Evolutionary conservation across 306 rosid genomes (phyloP).

Genomic region (Acacia melanoxylon): DNA sequence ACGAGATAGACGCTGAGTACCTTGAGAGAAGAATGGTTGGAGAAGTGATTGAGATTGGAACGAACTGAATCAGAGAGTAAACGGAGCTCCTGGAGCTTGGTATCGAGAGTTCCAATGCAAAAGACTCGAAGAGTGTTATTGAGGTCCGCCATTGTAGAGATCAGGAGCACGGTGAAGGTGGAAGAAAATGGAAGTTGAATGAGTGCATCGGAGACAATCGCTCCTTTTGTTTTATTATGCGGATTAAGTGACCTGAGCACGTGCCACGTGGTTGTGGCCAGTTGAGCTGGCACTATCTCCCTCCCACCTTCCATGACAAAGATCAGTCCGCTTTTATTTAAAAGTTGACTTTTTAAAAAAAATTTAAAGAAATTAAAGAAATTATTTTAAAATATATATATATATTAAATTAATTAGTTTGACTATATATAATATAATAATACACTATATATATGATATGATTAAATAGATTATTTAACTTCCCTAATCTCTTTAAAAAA

Average conservation of each 20-base stretch:
- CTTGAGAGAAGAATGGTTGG: constrained; percentile 41
- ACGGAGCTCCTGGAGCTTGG: constrained; percentile 80
- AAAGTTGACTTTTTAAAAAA: too few species aligned
- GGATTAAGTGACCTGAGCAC: not conserved
- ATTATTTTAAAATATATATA: too few species aligned
- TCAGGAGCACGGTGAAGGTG: not conserved
- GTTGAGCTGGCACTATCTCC: not conserved
- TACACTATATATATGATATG: too few species aligned
- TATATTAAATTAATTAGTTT: too few species aligned
- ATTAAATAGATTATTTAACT: too few species aligned
- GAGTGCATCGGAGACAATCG: not conserved
- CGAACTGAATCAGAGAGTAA: constrained; percentile 68
- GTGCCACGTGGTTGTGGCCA: not conserved
- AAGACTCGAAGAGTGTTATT: constrained; percentile 48
- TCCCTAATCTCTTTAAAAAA: too few species aligned
- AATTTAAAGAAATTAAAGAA: too few species aligned
- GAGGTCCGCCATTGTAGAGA: constrained; percentile 30
- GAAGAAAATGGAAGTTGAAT: not conserved
- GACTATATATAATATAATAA: too few species aligned
- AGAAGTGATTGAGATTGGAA: constrained; percentile 60
- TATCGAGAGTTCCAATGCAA: constrained; percentile 81
- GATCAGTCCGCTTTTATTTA: too few species aligned
- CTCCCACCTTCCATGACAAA: not conserved
- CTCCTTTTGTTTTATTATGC: not conserved
- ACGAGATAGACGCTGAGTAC: constrained; percentile 26